Percentiles rank a stretch among this genome's conserved stretches.
These are phyloP conservation scores for Primulina tabacum DNA, from an alignment of 257 asterid species.

Conservation along the genomic window DNA sequence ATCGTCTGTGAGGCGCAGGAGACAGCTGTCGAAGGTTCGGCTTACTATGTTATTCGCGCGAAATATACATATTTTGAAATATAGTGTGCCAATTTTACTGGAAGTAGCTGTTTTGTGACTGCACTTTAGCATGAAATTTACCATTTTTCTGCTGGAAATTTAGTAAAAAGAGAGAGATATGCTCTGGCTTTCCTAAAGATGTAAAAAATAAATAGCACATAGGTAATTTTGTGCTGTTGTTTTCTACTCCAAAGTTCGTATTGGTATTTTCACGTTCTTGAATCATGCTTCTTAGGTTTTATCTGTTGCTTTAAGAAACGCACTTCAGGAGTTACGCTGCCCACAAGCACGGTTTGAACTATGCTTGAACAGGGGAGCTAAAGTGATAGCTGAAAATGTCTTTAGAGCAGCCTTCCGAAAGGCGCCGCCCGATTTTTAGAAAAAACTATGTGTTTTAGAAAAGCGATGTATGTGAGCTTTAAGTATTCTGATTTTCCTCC, in stretches of 20 bases:
- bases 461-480: too few species aligned
- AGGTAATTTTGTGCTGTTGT: neutral
- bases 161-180: neutral
- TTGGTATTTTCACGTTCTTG: neutral
- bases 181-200: neutral
- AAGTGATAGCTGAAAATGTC: too few species aligned
- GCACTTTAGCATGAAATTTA: neutral
- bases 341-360: too few species aligned
- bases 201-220: neutral
- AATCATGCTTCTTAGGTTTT: neutral
- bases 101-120: neutral
- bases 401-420: too few species aligned
- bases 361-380: too few species aligned
- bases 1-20: slow-evolving; percentile 83
- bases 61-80: neutral
- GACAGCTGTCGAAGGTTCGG: slow-evolving; percentile 58
- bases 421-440: too few species aligned
- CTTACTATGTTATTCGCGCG: neutral
- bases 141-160: neutral
- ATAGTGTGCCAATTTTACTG: neutral
- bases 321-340: too few species aligned
- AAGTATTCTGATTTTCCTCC: too few species aligned
- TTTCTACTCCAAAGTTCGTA: neutral
- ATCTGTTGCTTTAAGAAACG: neutral
- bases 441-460: too few species aligned